Percentiles rank a stretch among this genome's conserved stretches.
phyloP scores from a whole-genome alignment of 2,329 filamentous ascomycete species.

The Aureobasidium sp. region DNA sequence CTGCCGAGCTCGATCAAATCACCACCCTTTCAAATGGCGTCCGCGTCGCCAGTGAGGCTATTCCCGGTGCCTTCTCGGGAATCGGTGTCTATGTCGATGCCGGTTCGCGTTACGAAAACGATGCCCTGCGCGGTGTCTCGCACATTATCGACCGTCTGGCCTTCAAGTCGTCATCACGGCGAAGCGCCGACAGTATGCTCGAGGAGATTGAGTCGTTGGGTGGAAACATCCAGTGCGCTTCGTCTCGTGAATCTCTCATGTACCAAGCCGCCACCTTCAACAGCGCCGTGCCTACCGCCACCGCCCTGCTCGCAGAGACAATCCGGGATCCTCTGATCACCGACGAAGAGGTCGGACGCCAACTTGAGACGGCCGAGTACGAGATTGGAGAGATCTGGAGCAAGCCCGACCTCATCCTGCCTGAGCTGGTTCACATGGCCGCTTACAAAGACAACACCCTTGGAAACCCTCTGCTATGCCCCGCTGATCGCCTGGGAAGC shows the following conservation, averaged over 20 bases:
- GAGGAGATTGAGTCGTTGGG: conserved; percentile 82
- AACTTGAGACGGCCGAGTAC: conserved; percentile 86
- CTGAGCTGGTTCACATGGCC: conserved; percentile 90
- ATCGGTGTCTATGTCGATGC: conserved; percentile 95
- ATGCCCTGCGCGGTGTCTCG: conserved; percentile 76
- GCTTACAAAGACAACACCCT: conserved; percentile 95
- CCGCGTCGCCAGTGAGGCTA: conserved; percentile 86
- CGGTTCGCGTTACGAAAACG: conserved; percentile 88
- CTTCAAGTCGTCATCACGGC: conserved; percentile 76
- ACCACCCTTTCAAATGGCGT: conserved; percentile 88
- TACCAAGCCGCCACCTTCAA: conserved; percentile 99
- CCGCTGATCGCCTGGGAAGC: conserved; percentile 66
- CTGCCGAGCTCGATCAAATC: conserved; percentile 77
- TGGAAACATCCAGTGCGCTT: conserved; percentile 95
- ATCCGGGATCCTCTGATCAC: conserved; percentile 81
- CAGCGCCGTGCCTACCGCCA: conserved; percentile 72
- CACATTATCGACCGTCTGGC: conserved; percentile 94
- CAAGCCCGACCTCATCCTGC: conserved; percentile 91
- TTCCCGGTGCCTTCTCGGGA: conserved; percentile 89
- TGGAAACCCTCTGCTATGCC: conserved; percentile 87
- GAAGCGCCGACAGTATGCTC: conserved; percentile 75
- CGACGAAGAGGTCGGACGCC: conserved; percentile 76
- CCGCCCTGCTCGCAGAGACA: conserved; percentile 84
- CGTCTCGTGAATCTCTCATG: conserved; percentile 92
- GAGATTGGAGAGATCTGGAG: conserved; percentile 97